Percentiles rank a stretch among this genome's conserved stretches.
Conservation (phyloP, 768 basidiomycete genomes). For the Rhodotorula taiwanensis region DNA sequence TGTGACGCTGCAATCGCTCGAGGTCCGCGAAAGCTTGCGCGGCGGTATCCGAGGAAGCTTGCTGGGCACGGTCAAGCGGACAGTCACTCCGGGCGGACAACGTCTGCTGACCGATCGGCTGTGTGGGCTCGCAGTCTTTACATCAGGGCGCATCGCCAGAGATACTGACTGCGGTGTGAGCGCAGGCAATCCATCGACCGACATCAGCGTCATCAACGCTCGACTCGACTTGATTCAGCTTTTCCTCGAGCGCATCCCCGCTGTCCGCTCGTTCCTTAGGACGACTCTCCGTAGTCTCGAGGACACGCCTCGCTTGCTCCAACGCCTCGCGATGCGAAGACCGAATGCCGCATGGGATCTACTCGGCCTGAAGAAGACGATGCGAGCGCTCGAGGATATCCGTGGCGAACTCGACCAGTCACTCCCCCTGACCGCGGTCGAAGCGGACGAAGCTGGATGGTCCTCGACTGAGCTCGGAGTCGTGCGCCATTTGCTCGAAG, state of each 20-base stretch:
- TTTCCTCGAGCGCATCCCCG: conserved; percentile 52
- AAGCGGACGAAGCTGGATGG: background rate
- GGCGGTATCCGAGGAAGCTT: conserved; percentile 71
- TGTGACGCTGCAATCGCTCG: conserved; percentile 80
- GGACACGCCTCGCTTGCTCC: conserved; percentile 68
- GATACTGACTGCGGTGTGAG: background rate
- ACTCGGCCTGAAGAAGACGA: conserved; percentile 57
- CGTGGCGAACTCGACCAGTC: conserved; percentile 49
- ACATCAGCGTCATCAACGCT: conserved; percentile 58
- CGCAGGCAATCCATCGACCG: conserved; percentile 20
- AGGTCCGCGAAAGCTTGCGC: conserved; percentile 66
- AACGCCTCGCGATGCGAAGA: conserved; percentile 64
- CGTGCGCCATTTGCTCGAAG: conserved; percentile 52
- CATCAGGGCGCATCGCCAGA: background rate
- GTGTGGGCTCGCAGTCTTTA: conserved; percentile 49
- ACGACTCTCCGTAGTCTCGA: conserved; percentile 56
- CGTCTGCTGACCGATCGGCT: conserved; percentile 69
- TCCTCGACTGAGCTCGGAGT: background rate
- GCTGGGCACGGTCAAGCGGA: conserved; percentile 66
- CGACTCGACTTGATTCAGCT: conserved; percentile 72
- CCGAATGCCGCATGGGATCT: conserved; percentile 60
- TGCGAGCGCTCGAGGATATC: conserved; percentile 56
- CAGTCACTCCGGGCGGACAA: conserved; percentile 67
- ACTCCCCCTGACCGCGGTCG: background rate
- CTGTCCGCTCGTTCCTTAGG: conserved; percentile 61